These are phyloP conservation scores for Ceratobasidium sp. DNA, from an alignment of 1,284 basidiomycete genomes.

Conservation along the genomic window DNA sequence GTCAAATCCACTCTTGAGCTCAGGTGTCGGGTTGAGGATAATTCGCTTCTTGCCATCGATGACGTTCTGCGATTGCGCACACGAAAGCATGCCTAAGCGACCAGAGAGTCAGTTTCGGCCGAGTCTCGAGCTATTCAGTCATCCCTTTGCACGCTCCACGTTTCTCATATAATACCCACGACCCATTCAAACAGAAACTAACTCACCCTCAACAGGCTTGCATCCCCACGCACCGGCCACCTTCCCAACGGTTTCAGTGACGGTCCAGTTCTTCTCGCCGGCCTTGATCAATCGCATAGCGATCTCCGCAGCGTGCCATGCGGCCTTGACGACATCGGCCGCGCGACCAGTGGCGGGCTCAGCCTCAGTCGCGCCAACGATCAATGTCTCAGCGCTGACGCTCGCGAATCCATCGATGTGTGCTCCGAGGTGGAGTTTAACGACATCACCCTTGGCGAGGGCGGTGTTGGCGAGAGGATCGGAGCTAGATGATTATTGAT, in stretches of 20 bases:
- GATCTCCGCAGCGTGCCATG: slow-evolving; percentile 91
- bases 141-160: not conserved
- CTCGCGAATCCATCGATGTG: slow-evolving; percentile 97
- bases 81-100: slow-evolving; percentile 83
- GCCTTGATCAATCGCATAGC: slow-evolving; percentile 90
- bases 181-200: slow-evolving; percentile 50
- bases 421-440: slow-evolving; percentile 95
- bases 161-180: not conserved
- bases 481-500: slow-evolving; percentile 63
- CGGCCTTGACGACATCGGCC: slow-evolving; percentile 94
- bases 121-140: not conserved
- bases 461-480: slow-evolving; percentile 74
- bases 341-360: slow-evolving; percentile 85
- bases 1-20: slow-evolving; percentile 88
- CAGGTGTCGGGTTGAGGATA: slow-evolving; percentile 88
- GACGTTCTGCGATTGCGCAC: slow-evolving; percentile 91
- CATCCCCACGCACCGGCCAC: slow-evolving; percentile 81
- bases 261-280: slow-evolving; percentile 94
- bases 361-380: slow-evolving; percentile 80
- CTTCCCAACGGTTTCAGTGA: slow-evolving; percentile 89
- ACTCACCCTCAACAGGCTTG: slow-evolving; percentile 89
- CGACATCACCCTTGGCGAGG: slow-evolving; percentile 91
- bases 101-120: not conserved
- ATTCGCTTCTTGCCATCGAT: slow-evolving; percentile 98
- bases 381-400: slow-evolving; percentile 91